phyloP scores from a whole-genome alignment of 768 basidiomycete species.

The Boletus pseudo-olivaceus region DNA sequence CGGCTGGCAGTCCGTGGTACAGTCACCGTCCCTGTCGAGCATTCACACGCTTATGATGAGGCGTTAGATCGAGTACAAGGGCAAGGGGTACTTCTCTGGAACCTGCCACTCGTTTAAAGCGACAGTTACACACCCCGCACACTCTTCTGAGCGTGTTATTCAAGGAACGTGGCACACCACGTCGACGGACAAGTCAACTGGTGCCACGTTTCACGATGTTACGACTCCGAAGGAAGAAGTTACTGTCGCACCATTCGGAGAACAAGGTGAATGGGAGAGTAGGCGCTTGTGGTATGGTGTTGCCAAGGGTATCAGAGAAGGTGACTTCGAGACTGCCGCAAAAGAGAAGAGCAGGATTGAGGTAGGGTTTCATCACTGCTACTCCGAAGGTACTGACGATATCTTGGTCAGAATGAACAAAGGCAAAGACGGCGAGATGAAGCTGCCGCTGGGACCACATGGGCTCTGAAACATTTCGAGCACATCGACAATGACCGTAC shows the following conservation, averaged over 20 bases:
- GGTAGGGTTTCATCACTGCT: slow-evolving; percentile 39
- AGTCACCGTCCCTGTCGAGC: slow-evolving; percentile 4
- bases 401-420: slow-evolving; percentile 75
- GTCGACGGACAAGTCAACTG: slow-evolving; percentile 47
- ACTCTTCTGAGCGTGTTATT: slow-evolving; percentile 45
- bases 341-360: slow-evolving; percentile 89
- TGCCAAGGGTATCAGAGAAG: slow-evolving; percentile 85
- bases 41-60: slow-evolving; percentile 34
- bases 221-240: slow-evolving; percentile 72
- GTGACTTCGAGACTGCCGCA: slow-evolving; percentile 90
- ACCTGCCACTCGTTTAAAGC: slow-evolving; percentile 94
- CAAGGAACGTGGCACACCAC: slow-evolving; percentile 82
- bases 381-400: not conserved
- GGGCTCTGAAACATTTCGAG: slow-evolving; percentile 77
- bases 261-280: slow-evolving; percentile 83
- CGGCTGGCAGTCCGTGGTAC: slow-evolving; percentile 54
- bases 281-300: slow-evolving; percentile 81
- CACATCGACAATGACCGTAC: slow-evolving; percentile 65
- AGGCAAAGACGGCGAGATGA: slow-evolving; percentile 87
- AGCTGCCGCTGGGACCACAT: slow-evolving; percentile 60
- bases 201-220: slow-evolving; percentile 72
- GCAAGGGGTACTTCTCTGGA: slow-evolving; percentile 93
- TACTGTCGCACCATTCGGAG: slow-evolving; percentile 52
- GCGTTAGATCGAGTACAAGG: slow-evolving; percentile 83
- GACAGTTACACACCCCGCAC: slow-evolving; percentile 51